Evolutionary conservation across 169 alveolate species (phyloP).

Genomic region (Plasmodium cynomolgi): DNA sequence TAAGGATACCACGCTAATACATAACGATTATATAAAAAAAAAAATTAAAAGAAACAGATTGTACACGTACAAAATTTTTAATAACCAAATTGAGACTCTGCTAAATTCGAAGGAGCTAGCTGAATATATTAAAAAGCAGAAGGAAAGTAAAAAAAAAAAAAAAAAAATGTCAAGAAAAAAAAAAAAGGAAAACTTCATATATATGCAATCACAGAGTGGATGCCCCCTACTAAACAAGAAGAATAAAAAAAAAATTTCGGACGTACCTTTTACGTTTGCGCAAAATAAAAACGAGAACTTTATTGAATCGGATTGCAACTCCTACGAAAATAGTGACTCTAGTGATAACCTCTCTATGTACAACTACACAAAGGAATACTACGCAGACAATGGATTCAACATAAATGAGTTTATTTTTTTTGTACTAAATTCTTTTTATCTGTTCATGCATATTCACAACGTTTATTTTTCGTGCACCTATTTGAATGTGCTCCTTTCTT

Average conservation of each 20-base stretch:
- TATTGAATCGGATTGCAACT: constrained; percentile 23
- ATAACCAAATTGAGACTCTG: constrained; percentile 54
- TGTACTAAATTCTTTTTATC: constrained; percentile 20
- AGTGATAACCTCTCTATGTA: constrained; percentile 49
- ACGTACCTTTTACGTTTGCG: not conserved
- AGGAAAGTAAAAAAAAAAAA: constrained; percentile 30
- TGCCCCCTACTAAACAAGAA: constrained; percentile 19
- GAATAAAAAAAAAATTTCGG: not conserved
- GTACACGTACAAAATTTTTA: constrained; percentile 44
- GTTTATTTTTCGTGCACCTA: constrained; percentile 45
- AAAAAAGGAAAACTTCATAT: constrained; percentile 42
- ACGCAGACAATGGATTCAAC: constrained; percentile 5
- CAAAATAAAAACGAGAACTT: constrained; percentile 27
- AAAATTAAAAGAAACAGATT: constrained; percentile 62
- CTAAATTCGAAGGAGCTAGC: constrained; percentile 35
- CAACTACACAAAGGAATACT: constrained; percentile 19
- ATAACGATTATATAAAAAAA: constrained; percentile 63
- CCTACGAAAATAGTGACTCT: constrained; percentile 58
- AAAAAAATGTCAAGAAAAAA: not conserved
- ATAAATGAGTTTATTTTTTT: constrained; percentile 36
- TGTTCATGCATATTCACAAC: constrained; percentile 46
- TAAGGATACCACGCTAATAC: constrained; percentile 37
- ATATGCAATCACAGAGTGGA: not conserved
- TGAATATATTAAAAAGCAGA: constrained; percentile 50
- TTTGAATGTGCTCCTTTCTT: constrained; percentile 34